Percentiles rank a stretch among this genome's conserved stretches.
These are phyloP conservation scores for Kodamaea derodonti DNA, from an alignment of 1,139 yeast species.

Conservation along the genomic window DNA sequence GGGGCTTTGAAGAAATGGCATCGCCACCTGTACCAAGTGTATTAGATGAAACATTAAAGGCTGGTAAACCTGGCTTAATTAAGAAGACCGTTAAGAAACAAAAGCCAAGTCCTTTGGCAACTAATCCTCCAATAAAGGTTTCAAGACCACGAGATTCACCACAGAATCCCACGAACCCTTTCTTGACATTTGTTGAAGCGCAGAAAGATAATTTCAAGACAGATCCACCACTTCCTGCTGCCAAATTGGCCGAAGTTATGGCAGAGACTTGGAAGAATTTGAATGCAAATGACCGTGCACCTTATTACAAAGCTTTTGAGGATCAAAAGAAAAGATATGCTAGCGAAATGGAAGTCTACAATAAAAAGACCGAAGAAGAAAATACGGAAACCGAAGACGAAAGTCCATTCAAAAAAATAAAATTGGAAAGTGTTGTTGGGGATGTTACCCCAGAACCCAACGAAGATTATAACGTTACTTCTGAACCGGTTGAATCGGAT, in stretches of 20 bases:
- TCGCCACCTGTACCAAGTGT: conserved; percentile 41
- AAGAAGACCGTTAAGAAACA: conserved; percentile 20
- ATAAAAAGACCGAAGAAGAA: conserved; percentile 29
- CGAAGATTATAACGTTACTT: conserved; percentile 3
- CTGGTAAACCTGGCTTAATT: conserved; percentile 19
- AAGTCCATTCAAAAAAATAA: conserved; percentile 11
- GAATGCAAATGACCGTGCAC: conserved; percentile 65
- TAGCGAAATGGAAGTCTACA: conserved; percentile 66
- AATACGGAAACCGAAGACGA: conserved; percentile 8
- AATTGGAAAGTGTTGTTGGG: conserved; percentile 9
- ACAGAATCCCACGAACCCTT: conserved; percentile 87
- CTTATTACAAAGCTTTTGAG: conserved; percentile 73
- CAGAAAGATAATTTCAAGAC: conserved; percentile 71
- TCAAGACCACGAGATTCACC: conserved; percentile 72
- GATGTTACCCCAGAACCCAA: conserved; percentile 8
- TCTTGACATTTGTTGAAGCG: conserved; percentile 79
- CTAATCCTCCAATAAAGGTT: conserved; percentile 18
- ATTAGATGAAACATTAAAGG: conserved; percentile 30
- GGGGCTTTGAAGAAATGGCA: conserved; percentile 37
- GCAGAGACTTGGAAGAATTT: conserved; percentile 86
- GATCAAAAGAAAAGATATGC: conserved; percentile 76
- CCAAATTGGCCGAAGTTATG: conserved; percentile 70
- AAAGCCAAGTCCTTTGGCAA: conserved; percentile 10
- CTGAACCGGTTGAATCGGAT: conserved; percentile 3
- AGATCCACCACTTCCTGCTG: conserved; percentile 40